Percentiles rank a stretch among this genome's conserved stretches.
Evolutionary conservation across 306 rosid species (phyloP).

Genomic region (Vigna radiata): DNA sequence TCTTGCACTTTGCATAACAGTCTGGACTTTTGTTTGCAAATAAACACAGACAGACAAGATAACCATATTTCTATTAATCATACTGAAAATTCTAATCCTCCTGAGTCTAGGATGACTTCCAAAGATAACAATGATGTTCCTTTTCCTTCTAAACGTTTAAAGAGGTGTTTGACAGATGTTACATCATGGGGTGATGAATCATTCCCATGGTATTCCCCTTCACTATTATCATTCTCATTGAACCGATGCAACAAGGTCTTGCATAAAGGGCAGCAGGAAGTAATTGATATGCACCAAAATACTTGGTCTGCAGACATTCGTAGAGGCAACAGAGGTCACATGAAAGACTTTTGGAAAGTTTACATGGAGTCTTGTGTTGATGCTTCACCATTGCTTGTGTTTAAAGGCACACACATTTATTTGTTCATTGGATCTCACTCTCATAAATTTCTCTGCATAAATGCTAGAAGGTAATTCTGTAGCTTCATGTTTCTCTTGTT

Average conservation of each 20-base stretch:
- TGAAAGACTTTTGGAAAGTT: conserved; percentile 80
- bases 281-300: conserved; percentile 45
- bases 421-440: conserved; percentile 95
- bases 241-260: conserved; percentile 83
- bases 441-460: conserved; percentile 74
- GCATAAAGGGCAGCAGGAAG: conserved; percentile 45
- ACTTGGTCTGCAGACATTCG: conserved; percentile 50
- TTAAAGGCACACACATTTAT: conserved; percentile 58
- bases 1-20: conserved; percentile 48
- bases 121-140: conserved; percentile 42
- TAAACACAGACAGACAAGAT: conserved; percentile 41
- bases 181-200: conserved; percentile 46
- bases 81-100: conserved; percentile 47
- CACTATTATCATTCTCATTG: conserved; percentile 63
- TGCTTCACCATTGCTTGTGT: conserved; percentile 87
- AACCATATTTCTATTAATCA: conserved; percentile 37
- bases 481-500: conserved; percentile 6
- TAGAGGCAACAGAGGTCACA: conserved; percentile 52
- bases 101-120: conserved; percentile 43
- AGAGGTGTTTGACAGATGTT: conserved; percentile 46
- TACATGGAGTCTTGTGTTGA: conserved; percentile 89
- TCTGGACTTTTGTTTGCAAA: conserved; percentile 51
- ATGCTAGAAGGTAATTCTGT: conserved; percentile 72
- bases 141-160: conserved; percentile 58
- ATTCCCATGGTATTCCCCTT: conserved; percentile 59